Conservation (phyloP, 495 filamentous ascomycete species). For the Neurospora africana region DNA sequence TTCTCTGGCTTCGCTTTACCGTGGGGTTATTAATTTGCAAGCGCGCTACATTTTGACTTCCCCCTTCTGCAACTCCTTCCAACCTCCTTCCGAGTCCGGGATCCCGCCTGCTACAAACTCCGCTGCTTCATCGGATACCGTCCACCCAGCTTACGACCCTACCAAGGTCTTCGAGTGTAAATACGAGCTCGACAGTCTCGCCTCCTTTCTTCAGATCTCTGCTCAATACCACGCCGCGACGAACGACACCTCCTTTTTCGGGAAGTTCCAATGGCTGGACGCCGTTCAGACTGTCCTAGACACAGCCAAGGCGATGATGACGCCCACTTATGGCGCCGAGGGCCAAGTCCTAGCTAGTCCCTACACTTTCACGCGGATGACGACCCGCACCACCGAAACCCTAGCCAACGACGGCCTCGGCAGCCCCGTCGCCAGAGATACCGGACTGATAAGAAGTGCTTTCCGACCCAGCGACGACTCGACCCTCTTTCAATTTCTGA, state of each 20-base stretch:
- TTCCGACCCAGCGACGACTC: slow-evolving; percentile 57
- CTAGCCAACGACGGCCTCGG: slow-evolving; percentile 47
- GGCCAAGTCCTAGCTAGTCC: slow-evolving; percentile 41
- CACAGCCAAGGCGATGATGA: slow-evolving; percentile 39
- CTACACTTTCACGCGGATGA: slow-evolving; percentile 48
- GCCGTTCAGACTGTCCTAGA: slow-evolving; percentile 40
- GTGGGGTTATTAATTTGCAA: slow-evolving; percentile 58
- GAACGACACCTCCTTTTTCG: slow-evolving; percentile 47
- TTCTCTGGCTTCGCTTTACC: slow-evolving; percentile 40
- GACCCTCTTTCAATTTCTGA: slow-evolving; percentile 45
- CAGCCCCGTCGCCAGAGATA: slow-evolving; percentile 45
- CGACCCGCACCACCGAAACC: slow-evolving; percentile 47
- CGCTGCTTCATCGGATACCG: slow-evolving; percentile 9
- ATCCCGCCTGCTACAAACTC: slow-evolving; percentile 29
- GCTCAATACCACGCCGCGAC: slow-evolving; percentile 50
- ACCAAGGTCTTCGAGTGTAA: slow-evolving; percentile 41
- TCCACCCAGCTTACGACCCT: slow-evolving; percentile 9
- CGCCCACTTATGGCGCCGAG: slow-evolving; percentile 45
- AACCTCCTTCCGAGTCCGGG: slow-evolving; percentile 45
- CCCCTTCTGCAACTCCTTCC: slow-evolving; percentile 58
- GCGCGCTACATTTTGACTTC: slow-evolving; percentile 47
- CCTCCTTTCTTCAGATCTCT: slow-evolving; percentile 52
- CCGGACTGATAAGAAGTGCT: slow-evolving; percentile 49
- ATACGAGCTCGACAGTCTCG: slow-evolving; percentile 59
- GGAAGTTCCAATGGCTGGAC: slow-evolving; percentile 40